Base-by-base conservation (phyloP, 129 eudicot species). In the Calendula officinalis region DNA sequence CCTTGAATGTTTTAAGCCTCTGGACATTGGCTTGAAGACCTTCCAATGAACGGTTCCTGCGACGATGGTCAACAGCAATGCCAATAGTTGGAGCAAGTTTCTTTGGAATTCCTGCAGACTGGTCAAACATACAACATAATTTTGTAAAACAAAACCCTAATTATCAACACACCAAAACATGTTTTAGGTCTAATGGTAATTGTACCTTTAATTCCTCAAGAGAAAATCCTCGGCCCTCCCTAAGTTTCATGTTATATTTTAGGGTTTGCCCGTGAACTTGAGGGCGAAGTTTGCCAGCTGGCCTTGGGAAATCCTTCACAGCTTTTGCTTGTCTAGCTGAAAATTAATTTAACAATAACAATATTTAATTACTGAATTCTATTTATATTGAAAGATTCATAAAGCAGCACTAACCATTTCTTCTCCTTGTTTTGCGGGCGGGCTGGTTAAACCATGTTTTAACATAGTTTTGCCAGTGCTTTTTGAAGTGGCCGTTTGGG, bases 381-480 rank as follows among this genome's bases (percentile, higher is more conserved):
- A 22, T 22, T 22, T 22, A 22, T 22, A 22, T 22, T 22, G 1
- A 22, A 22, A 22, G 1, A 22, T 22, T 22, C 30, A 22, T 2
- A 22, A 22, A 22, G 30, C 2, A 22, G 3, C 4, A 55, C 68
- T 60, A 65, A 89, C 97, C 97, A 48, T 61, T 51, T 67, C 91
- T 81, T 89, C 97, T 81, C 87, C 97, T 81, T 63, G 88, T 77
- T 74, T 89, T 89, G 53, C 95, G 88, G 10, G 97, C 97, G 6
- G 97, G 97, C 40, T 89, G 95, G 71, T 89, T 86, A 71, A 89
- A 89, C 91, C 97, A 89, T 22, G 97, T 89, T 68, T 62, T 83
- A 15, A 90, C 90, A 79, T 83, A 83, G 78, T 89, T 86, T 37
- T 89, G 97, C 95, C 97, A 89, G 44, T 89, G 95, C 80, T 89